phyloP scores from a whole-genome alignment of 805 yeast species.

The Hanseniaspora nectarophila region DNA sequence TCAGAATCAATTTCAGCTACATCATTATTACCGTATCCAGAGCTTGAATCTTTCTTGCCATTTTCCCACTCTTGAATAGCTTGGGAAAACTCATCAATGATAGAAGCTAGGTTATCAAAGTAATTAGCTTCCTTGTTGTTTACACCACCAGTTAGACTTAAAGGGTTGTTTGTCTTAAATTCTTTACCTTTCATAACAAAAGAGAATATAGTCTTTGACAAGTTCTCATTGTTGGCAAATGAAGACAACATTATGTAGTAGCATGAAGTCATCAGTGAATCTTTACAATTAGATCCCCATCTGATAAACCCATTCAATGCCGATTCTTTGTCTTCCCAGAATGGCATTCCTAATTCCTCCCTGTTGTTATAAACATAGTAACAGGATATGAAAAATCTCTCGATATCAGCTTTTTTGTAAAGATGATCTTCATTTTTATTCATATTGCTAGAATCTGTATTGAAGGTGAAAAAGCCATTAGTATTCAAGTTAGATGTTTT shows the following conservation, averaged over 20 bases:
- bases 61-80: slow-evolving; percentile 31
- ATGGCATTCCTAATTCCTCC: slow-evolving; percentile 42
- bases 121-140: neutral
- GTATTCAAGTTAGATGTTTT: slow-evolving; percentile 23
- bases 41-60: neutral
- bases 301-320: slow-evolving; percentile 66
- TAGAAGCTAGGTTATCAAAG: slow-evolving; percentile 27
- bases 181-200: slow-evolving; percentile 27
- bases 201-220: slow-evolving; percentile 32
- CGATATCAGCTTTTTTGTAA: slow-evolving; percentile 70
- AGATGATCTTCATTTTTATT: slow-evolving; percentile 35
- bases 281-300: slow-evolving; percentile 79
- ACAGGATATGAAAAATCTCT: slow-evolving; percentile 68
- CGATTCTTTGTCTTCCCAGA: slow-evolving; percentile 60
- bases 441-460: neutral
- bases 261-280: slow-evolving; percentile 70
- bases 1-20: neutral
- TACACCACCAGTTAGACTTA: neutral
- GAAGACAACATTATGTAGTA: slow-evolving; percentile 71
- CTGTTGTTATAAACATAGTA: slow-evolving; percentile 57
- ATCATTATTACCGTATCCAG: slow-evolving; percentile 17
- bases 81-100: slow-evolving; percentile 42
- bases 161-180: neutral
- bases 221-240: slow-evolving; percentile 32
- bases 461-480: slow-evolving; percentile 25